Evolutionary conservation across 2,329 filamentous ascomycete genomes (phyloP).

Genomic region (Exophiala xenobiotica): DNA sequence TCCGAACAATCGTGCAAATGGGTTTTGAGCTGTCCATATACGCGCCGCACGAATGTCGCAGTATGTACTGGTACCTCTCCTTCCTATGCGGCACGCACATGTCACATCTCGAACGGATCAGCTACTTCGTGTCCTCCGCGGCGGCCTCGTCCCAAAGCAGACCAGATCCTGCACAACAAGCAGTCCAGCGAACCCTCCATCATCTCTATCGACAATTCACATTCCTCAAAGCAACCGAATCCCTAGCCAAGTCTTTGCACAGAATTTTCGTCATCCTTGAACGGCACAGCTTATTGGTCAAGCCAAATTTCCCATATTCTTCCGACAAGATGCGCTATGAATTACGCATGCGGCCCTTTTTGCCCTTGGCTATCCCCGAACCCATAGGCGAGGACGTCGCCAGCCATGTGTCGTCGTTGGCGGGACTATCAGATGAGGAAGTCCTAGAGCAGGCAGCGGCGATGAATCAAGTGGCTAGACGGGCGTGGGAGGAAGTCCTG

Average conservation of each 20-base stretch:
- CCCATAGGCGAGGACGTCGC: conserved; percentile 67
- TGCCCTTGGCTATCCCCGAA: conserved; percentile 65
- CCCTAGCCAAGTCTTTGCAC: conserved; percentile 52
- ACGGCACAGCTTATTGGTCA: conserved; percentile 51
- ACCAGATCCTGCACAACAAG: background rate
- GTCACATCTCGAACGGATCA: conserved; percentile 71
- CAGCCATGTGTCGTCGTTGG: conserved; percentile 41
- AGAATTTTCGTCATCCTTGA: conserved; percentile 66
- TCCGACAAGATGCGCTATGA: conserved; percentile 71
- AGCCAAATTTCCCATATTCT: conserved; percentile 60
- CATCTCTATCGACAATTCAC: conserved; percentile 59
- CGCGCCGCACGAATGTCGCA: conserved; percentile 75
- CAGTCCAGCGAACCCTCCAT: conserved; percentile 37
- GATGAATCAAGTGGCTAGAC: conserved; percentile 42
- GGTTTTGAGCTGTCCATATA: conserved; percentile 95
- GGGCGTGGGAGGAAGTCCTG: conserved; percentile 44
- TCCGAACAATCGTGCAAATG: conserved; percentile 83
- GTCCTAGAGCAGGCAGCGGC: conserved; percentile 43
- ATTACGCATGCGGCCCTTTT: conserved; percentile 82
- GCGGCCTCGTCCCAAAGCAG: conserved; percentile 11
- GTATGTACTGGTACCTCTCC: conserved; percentile 89
- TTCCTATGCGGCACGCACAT: conserved; percentile 68
- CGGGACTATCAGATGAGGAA: conserved; percentile 43
- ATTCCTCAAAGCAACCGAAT: conserved; percentile 62
- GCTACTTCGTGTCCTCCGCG: conserved; percentile 56